Evolutionary conservation across 2,329 filamentous ascomycete genomes (phyloP).

Genomic region (Diaporthe australafricana): DNA sequence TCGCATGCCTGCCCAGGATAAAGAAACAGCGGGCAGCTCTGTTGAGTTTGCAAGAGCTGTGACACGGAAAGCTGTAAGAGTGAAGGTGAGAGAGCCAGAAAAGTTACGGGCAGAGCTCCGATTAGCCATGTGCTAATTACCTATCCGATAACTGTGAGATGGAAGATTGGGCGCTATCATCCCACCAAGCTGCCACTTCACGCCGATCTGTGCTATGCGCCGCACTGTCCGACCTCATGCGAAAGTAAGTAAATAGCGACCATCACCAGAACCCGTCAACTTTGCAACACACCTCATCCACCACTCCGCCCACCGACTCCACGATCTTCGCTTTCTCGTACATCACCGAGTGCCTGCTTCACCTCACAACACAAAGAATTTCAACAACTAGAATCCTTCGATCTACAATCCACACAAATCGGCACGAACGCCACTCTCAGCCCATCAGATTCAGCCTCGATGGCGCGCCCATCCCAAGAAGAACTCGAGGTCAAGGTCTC

Average conservation of each 20-base stretch:
- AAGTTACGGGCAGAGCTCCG: constrained; percentile 19
- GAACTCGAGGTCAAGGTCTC: constrained; percentile 59
- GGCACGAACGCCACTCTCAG: too few relatives aligned
- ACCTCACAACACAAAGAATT: not conserved
- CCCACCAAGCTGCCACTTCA: not conserved
- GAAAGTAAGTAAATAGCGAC: not conserved
- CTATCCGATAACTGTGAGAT: constrained; percentile 29
- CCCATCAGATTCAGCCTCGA: constrained; percentile 36
- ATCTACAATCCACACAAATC: not conserved
- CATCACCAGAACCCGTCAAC: not conserved
- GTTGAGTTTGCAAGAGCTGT: not conserved
- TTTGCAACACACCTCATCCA: not conserved
- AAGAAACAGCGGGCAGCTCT: not conserved
- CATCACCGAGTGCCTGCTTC: not conserved
- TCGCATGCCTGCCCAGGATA: not conserved
- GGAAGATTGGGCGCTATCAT: not conserved
- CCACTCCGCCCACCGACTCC: not conserved
- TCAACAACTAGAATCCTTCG: not conserved
- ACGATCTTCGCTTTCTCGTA: not conserved
- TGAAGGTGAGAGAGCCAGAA: not conserved
- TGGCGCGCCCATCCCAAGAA: constrained; percentile 46
- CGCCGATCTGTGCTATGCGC: constrained; percentile 21
- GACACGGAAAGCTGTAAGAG: not conserved
- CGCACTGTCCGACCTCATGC: constrained; percentile 33
- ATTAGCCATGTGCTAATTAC: constrained; percentile 28